phyloP scores from a whole-genome alignment of 345 rosid species.

The Aquilaria yunnanensis region DNA sequence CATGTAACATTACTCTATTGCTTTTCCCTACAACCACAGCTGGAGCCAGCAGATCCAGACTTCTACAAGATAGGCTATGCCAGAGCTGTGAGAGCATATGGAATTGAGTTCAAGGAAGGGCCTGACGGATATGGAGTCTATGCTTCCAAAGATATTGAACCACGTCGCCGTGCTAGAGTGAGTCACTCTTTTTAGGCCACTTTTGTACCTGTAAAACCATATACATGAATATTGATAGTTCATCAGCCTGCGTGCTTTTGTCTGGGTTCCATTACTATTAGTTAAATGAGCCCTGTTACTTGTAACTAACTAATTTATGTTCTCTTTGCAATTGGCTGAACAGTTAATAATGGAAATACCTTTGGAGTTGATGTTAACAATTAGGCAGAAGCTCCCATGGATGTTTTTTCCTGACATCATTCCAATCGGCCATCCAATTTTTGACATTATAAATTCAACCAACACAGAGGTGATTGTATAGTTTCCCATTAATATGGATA shows the following conservation, averaged over 20 bases:
- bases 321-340: conserved; percentile 13
- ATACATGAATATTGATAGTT: too few relatives aligned
- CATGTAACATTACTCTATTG: too few relatives aligned
- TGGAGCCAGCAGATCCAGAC: conserved; percentile 86
- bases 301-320: too few relatives aligned
- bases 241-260: too few relatives aligned
- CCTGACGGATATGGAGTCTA: conserved; percentile 87
- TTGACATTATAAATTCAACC: conserved; percentile 85
- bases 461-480: conserved; percentile 61
- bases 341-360: conserved; percentile 98
- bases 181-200: conserved; percentile 17
- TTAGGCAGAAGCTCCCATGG: conserved; percentile 88
- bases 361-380: conserved; percentile 76
- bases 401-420: conserved; percentile 95
- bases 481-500: not conserved
- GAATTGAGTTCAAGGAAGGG: conserved; percentile 84
- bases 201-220: too few relatives aligned
- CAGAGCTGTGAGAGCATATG: conserved; percentile 83
- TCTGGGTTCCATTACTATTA: too few relatives aligned
- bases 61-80: conserved; percentile 89
- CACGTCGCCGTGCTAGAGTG: conserved; percentile 85
- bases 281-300: too few relatives aligned
- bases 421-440: conserved; percentile 91
- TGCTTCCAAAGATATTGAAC: conserved; percentile 86
- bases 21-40: conserved; percentile 5